Base-by-base conservation (phyloP, 352 stramenopile species). In the Achlya hypogyna region DNA sequence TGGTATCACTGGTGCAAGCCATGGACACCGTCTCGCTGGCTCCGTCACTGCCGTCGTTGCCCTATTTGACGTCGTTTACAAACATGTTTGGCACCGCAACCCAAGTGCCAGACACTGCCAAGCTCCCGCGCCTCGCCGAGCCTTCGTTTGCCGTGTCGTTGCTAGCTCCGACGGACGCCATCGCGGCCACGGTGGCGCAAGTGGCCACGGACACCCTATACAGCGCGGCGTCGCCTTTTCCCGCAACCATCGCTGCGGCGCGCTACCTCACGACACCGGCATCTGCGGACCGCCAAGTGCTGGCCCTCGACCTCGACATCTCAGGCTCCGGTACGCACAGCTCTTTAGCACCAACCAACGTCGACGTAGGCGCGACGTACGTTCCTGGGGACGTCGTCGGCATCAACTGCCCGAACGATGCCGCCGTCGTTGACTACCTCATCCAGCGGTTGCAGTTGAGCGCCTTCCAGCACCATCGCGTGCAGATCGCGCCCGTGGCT, bases 381-480 rank as follows among this genome's bases (percentile, higher is more conserved):
- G 75, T 73, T 10, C 89, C 89, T 1, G 89, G 89, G 4, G 89
- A 97, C 53, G 87, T 86, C 20, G 86, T 97, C 27, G 88, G 88
- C 2, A 73, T 96, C 69, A 82, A 88, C 65, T 96, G 87, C 38
- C 81, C 86, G 0, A 97, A 96, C 71, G 72, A 74, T 32, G 31
- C n/a, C 3, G 69, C 77, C 43, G 81, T 88, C 35, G 84, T 94
- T 28, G 75, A 86, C 28, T 85, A 74, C 2, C 53, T 95, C n/a
- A 72, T 96, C 12, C 43, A 70, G 20, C 75, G 79, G 6, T 65
- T 95, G 0, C 71, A 77, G 9, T 32, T 88, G 8, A 73, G 65
- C 47, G 80, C 27, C 12, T 23, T 62, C 12, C 5, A 31, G 53
- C 9, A 73, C 73, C 71, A 28, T 72, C 68, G 3, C 43, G 31